Percentiles rank a stretch among this genome's conserved stretches.
These are phyloP conservation scores for Arachis monticola DNA, from an alignment of 331 rosid species.

Conservation along the genomic window DNA sequence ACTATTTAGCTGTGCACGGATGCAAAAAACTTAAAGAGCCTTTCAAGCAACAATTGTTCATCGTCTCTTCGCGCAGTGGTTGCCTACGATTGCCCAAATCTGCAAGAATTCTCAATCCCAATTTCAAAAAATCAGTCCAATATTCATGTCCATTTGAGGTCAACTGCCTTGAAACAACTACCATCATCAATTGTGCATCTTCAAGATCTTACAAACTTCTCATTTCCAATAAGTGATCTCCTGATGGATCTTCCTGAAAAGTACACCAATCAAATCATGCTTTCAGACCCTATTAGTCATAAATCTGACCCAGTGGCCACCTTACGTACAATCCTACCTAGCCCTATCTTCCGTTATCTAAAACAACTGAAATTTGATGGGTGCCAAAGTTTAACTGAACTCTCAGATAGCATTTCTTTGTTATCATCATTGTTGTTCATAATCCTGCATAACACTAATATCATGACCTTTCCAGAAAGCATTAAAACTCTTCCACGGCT, in stretches of 20 bases:
- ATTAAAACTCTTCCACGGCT: conserved; percentile 12
- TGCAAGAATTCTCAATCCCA: conserved; percentile 3
- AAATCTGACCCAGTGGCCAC: no score
- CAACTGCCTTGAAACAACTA: no score
- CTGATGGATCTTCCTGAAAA: no score
- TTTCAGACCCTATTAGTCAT: no score
- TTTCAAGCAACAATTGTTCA: conserved; percentile 5
- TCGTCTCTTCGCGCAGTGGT: neutral
- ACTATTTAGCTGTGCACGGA: neutral
- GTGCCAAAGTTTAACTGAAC: neutral
- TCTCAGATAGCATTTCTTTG: conserved; percentile 28
- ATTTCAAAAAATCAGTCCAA: neutral
- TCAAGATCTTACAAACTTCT: no score
- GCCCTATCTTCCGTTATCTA: neutral
- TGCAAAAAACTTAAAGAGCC: conserved; percentile 20
- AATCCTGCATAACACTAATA: accelerated
- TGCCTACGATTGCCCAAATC: neutral
- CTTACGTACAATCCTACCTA: neutral
- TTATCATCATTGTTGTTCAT: conserved; percentile 3
- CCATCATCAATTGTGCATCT: no score
- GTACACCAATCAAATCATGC: no score
- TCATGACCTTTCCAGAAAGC: conserved; percentile 31
- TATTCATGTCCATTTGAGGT: no score
- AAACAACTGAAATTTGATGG: accelerated
- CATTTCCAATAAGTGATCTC: no score